Percentiles rank a stretch among this genome's conserved stretches.
phyloP scores from a whole-genome alignment of 257 asterid species.

The Nicotiana tabacum region DNA sequence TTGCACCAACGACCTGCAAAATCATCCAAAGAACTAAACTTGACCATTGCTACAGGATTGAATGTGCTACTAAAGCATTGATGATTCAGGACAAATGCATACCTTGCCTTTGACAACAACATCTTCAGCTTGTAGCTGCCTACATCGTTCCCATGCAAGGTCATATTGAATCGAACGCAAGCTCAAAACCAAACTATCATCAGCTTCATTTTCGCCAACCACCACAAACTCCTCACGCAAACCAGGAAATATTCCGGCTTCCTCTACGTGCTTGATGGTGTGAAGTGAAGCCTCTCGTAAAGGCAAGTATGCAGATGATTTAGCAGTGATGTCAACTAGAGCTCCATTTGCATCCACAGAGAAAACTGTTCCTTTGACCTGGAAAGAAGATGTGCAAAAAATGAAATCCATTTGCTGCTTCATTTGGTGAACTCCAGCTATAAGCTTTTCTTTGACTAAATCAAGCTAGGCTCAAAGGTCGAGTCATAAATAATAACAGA shows the following conservation, averaged over 20 bases:
- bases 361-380: slow-evolving; percentile 89
- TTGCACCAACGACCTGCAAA: slow-evolving; percentile 83
- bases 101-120: slow-evolving; percentile 94
- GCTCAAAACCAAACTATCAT: slow-evolving; percentile 89
- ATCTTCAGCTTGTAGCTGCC: slow-evolving; percentile 98
- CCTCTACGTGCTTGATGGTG: slow-evolving; percentile 57
- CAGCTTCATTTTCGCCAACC: slow-evolving; percentile 67
- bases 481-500: not conserved
- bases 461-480: not conserved
- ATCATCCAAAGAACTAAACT: slow-evolving; percentile 5
- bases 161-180: slow-evolving; percentile 75
- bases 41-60: not conserved
- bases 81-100: slow-evolving; percentile 11
- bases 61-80: not conserved
- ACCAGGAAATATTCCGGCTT: slow-evolving; percentile 89
- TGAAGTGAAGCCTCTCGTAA: slow-evolving; percentile 79
- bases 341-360: slow-evolving; percentile 76
- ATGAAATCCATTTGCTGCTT: not conserved
- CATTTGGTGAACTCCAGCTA: not conserved
- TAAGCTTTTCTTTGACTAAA: not conserved
- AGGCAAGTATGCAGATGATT: slow-evolving; percentile 89
- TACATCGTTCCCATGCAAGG: slow-evolving; percentile 94
- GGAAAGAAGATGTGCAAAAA: not conserved
- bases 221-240: slow-evolving; percentile 73
- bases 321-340: slow-evolving; percentile 85